Base-by-base conservation (phyloP, 2,329 filamentous ascomycete genomes). In the Zalaria sp. region DNA sequence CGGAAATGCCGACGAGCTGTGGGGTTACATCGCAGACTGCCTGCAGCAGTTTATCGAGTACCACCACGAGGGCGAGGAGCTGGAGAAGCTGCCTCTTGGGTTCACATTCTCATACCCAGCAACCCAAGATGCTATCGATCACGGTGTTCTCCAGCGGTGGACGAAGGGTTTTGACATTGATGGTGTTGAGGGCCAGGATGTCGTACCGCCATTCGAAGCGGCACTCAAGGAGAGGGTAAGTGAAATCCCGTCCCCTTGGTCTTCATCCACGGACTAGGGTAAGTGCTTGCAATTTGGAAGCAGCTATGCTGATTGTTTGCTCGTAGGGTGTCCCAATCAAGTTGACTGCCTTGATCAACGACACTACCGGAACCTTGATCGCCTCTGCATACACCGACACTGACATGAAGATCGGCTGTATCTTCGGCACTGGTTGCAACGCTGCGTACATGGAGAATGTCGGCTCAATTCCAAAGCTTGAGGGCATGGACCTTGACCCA, bases 391-490 rank as follows among this genome's bases (percentile, higher is more conserved):
- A 98, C 66, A 96, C 89, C n/a, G 88, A 98, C 59, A 69, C 80
- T 37, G 77, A 80, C 52, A 93, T 95, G 76, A 87, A 79, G 66
- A 91, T 96, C 55, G 91, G 91, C 43, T 95, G 89, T 64, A 98
- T 98, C 58, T 98, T 98, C 56, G 91, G 91, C 53, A 98, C 91
- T 8, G 91, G 91, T 45, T 95, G 91, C 68, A 98, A 98, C 57
- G 91, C 89, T 34, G 91, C 91, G 34, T 98, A 98, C 68, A 93
- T 98, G 83, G 91, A 98, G 65, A 67, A 93, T 56, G 84, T 77
- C 49, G 87, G 86, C 49, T 84, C 81, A 8, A 86, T 98, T 49
- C 89, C 88, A 49, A 98, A 98, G 72, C 77, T 98, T 42, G 85
- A 83, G 7, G 79, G 95, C 66, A 75, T 93, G 71, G 91, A 93